Percentiles rank a stretch among this genome's conserved stretches.
These are phyloP conservation scores for Aspergillus persii DNA, from an alignment of 2,329 filamentous ascomycete genomes.

Conservation along the genomic window DNA sequence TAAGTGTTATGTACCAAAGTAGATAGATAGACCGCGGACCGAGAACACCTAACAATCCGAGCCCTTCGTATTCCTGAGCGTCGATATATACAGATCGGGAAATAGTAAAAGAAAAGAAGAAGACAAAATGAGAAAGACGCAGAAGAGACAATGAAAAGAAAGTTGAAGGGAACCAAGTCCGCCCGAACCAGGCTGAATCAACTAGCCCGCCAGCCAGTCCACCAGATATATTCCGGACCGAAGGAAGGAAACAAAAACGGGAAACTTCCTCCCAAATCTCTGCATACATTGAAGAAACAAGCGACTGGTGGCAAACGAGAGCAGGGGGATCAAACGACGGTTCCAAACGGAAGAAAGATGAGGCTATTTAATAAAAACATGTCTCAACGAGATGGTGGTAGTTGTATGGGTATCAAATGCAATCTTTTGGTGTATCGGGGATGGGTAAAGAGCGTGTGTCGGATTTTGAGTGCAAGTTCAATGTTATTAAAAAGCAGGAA, in stretches of 20 bases:
- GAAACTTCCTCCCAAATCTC: background rate
- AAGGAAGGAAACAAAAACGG: background rate
- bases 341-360: background rate
- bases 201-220: background rate
- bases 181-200: background rate
- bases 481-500: background rate
- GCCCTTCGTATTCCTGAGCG: conserved; percentile 5
- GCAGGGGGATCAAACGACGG: background rate
- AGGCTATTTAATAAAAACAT: background rate
- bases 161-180: background rate
- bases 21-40: background rate
- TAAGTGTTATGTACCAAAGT: background rate
- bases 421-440: conserved; percentile 11
- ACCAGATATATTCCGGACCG: background rate
- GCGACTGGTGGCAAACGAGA: too few species aligned
- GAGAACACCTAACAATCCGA: conserved; percentile 1
- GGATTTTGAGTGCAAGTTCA: background rate
- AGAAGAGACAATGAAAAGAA: background rate
- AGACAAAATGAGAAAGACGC: background rate
- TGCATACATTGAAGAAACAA: too few species aligned
- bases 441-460: background rate
- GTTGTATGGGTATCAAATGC: conserved; percentile 33
- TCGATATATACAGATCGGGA: background rate
- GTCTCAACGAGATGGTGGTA: background rate
- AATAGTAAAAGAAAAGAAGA: background rate